Conservation (phyloP, 2,329 filamentous ascomycete species). For the Fusarium sp. region DNA sequence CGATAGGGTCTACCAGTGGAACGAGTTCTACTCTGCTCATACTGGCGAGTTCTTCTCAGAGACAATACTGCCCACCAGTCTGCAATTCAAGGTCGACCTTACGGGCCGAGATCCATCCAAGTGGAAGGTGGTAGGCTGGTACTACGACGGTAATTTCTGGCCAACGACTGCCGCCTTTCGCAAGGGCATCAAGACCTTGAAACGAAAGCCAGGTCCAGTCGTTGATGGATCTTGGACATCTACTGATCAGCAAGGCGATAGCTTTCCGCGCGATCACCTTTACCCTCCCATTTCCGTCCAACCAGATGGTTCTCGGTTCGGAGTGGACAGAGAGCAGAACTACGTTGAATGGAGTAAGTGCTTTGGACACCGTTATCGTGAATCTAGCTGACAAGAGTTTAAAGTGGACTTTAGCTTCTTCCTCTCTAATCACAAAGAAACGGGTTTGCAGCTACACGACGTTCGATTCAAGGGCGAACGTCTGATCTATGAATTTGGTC, state of each 20-base stretch:
- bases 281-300: constrained; percentile 15
- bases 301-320: constrained; percentile 13
- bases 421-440: constrained; percentile 58
- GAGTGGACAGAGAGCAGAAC: constrained; percentile 19
- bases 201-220: not conserved
- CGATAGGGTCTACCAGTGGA: constrained; percentile 58
- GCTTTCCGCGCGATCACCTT: constrained; percentile 1
- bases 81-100: constrained; percentile 57
- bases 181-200: not conserved
- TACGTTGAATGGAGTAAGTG: constrained; percentile 29
- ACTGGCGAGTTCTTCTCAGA: constrained; percentile 50
- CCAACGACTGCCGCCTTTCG: constrained; percentile 54
- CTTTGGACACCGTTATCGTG: accelerated
- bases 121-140: constrained; percentile 63
- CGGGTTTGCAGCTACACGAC: constrained; percentile 60
- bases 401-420: constrained; percentile 57
- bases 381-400: constrained; percentile 40
- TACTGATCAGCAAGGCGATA: constrained; percentile 12
- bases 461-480: constrained; percentile 64
- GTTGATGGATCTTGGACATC: constrained; percentile 18
- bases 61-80: constrained; percentile 56
- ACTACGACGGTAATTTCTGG: constrained; percentile 64
- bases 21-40: constrained; percentile 54
- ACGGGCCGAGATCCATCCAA: constrained; percentile 60
- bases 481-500: constrained; percentile 64